Base-by-base conservation (phyloP, 441 rosid genomes). In the Manihot esculenta region DNA sequence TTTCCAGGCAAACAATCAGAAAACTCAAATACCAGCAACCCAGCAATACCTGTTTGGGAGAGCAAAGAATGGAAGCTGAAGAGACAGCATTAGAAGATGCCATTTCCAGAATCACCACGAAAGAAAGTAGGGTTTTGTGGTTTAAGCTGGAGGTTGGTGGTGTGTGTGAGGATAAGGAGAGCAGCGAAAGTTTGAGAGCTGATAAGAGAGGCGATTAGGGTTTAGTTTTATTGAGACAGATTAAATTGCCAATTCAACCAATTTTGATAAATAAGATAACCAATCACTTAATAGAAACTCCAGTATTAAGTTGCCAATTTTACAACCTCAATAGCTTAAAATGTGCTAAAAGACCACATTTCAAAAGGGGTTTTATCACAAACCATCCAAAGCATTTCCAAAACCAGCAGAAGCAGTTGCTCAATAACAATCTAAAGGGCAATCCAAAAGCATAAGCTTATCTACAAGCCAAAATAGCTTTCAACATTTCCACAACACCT, bases 1-100 rank as follows among this genome's bases (percentile, higher is more conserved):
- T 26, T 30, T 50, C 33, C 30, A 65, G 18, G 41, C 9, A 20
- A 67, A 61, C 66, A 64, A 66, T 10, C 24, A 30, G 38, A 41
- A 74, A 51, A 63, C 14, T 11, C 13, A 54, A 26, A 41, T 4
- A 5, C 10, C 10, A 27, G 5, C 15, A 35, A 0, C 41, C 41
- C 18, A 53, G 6, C 0, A 62, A n/a, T 57, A 91, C 98, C 94
- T 89, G 96, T 66, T 80, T 87, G 55, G 94, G 85, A 68, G 91
- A 83, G 84, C 92, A 85, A 76, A 93, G 76, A 41, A 89, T 78
- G 60, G 93, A 91, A 30, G 93, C 88, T 0, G 92, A 85, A 23
- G 87, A 85, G 53, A 93, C 79, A 60, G 97, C 89, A 72, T 87
- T 89, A 14, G 94, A 88, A 0, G 97, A 84, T 12, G 98, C 97